Base-by-base conservation (phyloP, 305 asterid genomes). In the Fraxinus paxiana region DNA sequence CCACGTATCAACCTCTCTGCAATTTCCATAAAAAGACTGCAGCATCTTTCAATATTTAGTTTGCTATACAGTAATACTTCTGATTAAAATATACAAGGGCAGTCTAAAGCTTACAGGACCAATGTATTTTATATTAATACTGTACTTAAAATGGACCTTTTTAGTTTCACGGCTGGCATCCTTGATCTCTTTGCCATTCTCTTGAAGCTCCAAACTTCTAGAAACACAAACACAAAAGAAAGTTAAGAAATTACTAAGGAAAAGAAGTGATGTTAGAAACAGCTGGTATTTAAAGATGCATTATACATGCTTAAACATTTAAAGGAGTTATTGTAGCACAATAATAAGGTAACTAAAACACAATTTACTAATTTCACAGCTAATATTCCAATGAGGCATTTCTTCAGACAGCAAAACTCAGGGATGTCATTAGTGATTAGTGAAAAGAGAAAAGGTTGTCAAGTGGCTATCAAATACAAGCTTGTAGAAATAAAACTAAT, bases 181-280 rank as follows among this genome's bases (percentile, higher is more conserved):
- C 77, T 75, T 85, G 51, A 76, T 77, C 77, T 80, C 91, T 73
- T 83, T 79, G 74, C 51, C 85, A 30, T 78, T 85, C 85, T 91
- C 88, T 76, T 86, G 87, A 78, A 81, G 84, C 80, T 87, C 87
- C 73, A 54, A 86, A 63, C 80, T 86, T 81, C 97, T 89, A 87
- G 81, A 88, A 70, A 88, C 20, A 79, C 37, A 74, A 3, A 63
- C 56, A 82, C 65, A 73, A 38, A 65, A 79, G 73, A 82, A 81
- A 79, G 20, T 75, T 81, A 34, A 34, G 43, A 61, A 77, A 79
- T 74, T 8, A 69, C 69, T 75, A 72, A 81, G 37, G 17, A 37
- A 69, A 82, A 76, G 38, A 73, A 5, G 48, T 65, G 67, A 82
- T 41, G 43, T 71, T 81, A 78, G 26, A 38, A 37, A 79, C 35